Evolutionary conservation across 2,329 filamentous ascomycete species (phyloP).

Genomic region (Trichothecium roseum): DNA sequence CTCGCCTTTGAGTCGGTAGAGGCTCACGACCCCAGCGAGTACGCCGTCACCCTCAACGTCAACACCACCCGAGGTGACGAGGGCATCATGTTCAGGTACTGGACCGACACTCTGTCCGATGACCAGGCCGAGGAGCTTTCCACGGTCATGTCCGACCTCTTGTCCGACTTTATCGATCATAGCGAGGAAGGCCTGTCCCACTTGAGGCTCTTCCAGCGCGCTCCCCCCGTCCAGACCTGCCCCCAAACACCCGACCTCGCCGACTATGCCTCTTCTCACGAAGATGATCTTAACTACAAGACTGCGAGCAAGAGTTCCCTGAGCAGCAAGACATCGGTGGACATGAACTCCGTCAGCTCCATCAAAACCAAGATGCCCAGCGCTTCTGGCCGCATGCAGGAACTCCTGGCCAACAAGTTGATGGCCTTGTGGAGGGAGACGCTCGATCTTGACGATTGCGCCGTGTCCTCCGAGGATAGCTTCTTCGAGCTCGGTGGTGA

Average conservation of each 20-base stretch:
- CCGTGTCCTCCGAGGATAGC: slow-evolving; percentile 12
- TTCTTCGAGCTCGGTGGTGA: slow-evolving; percentile 39
- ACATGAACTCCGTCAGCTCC: not conserved
- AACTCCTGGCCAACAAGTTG: slow-evolving; percentile 7
- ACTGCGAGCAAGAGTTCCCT: not conserved
- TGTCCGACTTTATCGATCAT: slow-evolving; percentile 9
- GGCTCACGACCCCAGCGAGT: slow-evolving; percentile 17
- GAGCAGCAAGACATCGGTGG: slow-evolving; percentile 1
- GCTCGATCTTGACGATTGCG: slow-evolving; percentile 1
- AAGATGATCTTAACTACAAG: not conserved
- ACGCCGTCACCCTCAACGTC: slow-evolving; percentile 19
- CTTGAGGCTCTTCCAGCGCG: slow-evolving; percentile 4
- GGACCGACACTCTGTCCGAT: slow-evolving; percentile 9
- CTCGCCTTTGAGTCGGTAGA: slow-evolving; percentile 10
- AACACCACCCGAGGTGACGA: slow-evolving; percentile 13
- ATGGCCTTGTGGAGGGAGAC: slow-evolving; percentile 4
- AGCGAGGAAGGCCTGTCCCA: slow-evolving; percentile 8
- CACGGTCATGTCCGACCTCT: slow-evolving; percentile 7
- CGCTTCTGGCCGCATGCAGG: slow-evolving; percentile 1
- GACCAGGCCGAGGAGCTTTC: slow-evolving; percentile 10
- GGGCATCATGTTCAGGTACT: slow-evolving; percentile 13
- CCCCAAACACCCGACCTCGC: not conserved
- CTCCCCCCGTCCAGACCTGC: not conserved
- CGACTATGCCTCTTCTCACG: not conserved
- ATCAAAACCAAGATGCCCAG: not conserved